Evolutionary conservation across 768 basidiomycete species (phyloP), one percentile per base, ranked within the genome.

Genomic region (Mycena haematopus): DNA sequence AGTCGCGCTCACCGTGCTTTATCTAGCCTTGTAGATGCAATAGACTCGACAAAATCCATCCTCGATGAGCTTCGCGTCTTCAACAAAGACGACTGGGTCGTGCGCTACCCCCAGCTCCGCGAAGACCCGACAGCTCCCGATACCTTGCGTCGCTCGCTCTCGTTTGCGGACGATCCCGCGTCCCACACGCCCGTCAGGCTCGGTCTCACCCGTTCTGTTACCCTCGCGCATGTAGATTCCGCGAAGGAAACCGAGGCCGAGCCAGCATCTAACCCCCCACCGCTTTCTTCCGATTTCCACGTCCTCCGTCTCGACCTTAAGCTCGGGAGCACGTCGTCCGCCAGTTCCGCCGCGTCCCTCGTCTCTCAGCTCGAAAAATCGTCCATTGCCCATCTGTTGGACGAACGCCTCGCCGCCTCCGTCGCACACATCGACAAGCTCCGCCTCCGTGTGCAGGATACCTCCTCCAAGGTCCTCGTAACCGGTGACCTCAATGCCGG

Each of bases 401-500:
- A 94, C 72, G 93, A 93, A 61, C 89, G 95, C 40, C 86, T 99
- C 69, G 79, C 79, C 17, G 76, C 86, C 24, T 86, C 94, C 22
- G 75, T 92, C 58, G 81, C 82, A 24, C 95, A 98, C 73, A 85
- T 99, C 62, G 84, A 90, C 62, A 91, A 90, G 68, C 89, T 99
- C 65, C 89, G 90, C 35, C 82, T 86, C 52, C 93, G 97, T 42
- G 88, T 99, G 15, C 82, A 91, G 73, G 96, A 98, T 74, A 94
- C 89, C 7, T 91, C 93, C 1, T 96, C 95, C 70, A 94, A 97
- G 74, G 95, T 99, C 52, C 87, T 99, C 66, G 95, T 99, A 61
- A 99, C 97, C 24, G 97, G 97, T 63, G 97, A 99, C 74, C 83
- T 99, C 62, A 99, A 99, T 74, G 92, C 97, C 36, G 97, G 97